phyloP scores from a whole-genome alignment of 2,329 filamentous ascomycete species.

The Tetracladium maxilliforme region DNA sequence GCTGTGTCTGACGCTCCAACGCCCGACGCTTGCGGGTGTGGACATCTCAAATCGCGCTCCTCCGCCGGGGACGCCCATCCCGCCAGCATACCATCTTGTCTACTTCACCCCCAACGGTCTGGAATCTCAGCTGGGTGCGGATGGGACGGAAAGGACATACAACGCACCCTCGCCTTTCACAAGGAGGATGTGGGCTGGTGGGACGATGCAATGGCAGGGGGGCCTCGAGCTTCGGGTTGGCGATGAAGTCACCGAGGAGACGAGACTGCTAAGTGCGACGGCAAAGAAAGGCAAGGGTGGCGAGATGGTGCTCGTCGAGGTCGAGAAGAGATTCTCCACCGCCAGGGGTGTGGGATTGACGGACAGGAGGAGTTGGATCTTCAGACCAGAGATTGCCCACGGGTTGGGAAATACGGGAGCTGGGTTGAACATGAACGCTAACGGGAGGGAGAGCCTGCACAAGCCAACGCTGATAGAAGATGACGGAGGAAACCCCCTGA shows the following conservation, averaged over 20 bases:
- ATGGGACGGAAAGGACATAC: conserved; percentile 46
- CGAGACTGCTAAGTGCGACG: conserved; percentile 34
- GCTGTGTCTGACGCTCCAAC: conserved; percentile 40
- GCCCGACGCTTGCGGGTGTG: conserved; percentile 15
- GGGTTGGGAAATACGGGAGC: too few relatives aligned
- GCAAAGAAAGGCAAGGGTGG: conserved; percentile 38
- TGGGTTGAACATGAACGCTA: background rate
- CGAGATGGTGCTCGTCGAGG: conserved; percentile 49
- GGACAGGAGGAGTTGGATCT: conserved; percentile 26
- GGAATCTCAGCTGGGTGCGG: conserved; percentile 36
- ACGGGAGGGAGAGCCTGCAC: conserved; percentile 3
- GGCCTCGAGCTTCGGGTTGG: conserved; percentile 29
- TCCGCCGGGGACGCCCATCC: conserved; percentile 34
- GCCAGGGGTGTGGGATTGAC: conserved; percentile 32
- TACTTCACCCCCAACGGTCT: conserved; percentile 46
- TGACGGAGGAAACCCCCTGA: conserved; percentile 7
- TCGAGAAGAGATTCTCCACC: conserved; percentile 44
- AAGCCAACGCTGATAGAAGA: conserved; percentile 2
- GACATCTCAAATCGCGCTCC: conserved; percentile 9
- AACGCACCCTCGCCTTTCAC: conserved; percentile 46
- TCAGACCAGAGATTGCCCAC: conserved; percentile 10
- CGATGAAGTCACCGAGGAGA: conserved; percentile 39
- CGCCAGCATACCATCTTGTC: conserved; percentile 44
- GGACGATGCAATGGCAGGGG: conserved; percentile 35
- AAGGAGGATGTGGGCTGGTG: conserved; percentile 54